Conservation (phyloP, 495 filamentous ascomycete genomes). For the Acidomyces sp. region DNA sequence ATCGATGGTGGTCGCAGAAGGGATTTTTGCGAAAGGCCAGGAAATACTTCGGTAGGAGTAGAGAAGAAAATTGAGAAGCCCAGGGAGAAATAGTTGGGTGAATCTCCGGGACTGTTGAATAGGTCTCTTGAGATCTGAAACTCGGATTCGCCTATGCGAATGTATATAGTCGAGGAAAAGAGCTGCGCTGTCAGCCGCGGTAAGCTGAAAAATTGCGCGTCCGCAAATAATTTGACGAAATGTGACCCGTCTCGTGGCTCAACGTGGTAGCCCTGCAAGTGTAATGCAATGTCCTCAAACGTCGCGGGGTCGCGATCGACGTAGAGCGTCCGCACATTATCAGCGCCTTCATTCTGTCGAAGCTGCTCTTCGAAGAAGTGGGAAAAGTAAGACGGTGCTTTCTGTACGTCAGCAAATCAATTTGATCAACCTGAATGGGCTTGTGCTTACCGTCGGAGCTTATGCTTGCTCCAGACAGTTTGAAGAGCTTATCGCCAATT, state of each 20-base stretch:
- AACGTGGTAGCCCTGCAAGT: conserved; percentile 90
- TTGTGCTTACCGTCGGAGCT: conserved; percentile 81
- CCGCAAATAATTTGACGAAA: conserved; percentile 85
- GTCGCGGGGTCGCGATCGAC: conserved; percentile 90
- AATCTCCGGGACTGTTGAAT: conserved; percentile 72
- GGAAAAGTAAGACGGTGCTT: conserved; percentile 96
- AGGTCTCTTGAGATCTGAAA: conserved; percentile 87
- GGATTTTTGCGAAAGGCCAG: conserved; percentile 63
- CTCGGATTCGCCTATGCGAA: conserved; percentile 68
- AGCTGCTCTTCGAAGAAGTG: conserved; percentile 85
- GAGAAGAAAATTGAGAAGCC: conserved; percentile 86
- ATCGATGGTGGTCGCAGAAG: conserved; percentile 88
- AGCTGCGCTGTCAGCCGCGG: conserved; percentile 84
- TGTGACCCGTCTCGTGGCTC: conserved; percentile 68
- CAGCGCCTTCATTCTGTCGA: conserved; percentile 41
- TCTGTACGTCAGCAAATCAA: conserved; percentile 37
- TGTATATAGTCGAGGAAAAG: conserved; percentile 87
- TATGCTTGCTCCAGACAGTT: conserved; percentile 85
- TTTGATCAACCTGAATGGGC: neutral
- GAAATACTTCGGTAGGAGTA: conserved; percentile 66
- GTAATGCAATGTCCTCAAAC: conserved; percentile 77
- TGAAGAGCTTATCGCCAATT: conserved; percentile 82
- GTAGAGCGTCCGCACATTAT: conserved; percentile 61
- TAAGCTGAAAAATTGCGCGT: conserved; percentile 90
- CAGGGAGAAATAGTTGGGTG: conserved; percentile 89